Conservation (phyloP, 306 rosid species). For the Vachellia pachyceras region DNA sequence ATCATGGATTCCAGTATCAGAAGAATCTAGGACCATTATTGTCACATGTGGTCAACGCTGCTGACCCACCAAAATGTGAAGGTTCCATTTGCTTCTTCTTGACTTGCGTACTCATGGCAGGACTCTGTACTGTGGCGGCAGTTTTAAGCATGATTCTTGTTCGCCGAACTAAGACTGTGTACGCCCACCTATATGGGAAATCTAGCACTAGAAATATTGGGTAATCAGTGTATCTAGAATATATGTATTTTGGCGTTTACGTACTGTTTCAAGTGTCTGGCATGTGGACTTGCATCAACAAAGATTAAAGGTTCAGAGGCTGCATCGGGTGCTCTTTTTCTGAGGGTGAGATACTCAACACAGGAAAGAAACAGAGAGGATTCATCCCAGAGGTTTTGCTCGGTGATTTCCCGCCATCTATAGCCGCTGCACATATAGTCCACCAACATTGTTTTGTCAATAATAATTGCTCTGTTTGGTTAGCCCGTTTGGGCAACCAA, state of each 20-base stretch:
- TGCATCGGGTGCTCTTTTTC: constrained; percentile 25
- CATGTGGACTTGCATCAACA: constrained; percentile 25
- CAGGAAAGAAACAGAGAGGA: background rate
- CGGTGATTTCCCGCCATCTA: constrained; percentile 12
- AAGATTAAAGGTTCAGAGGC: constrained; percentile 22
- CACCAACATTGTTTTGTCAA: constrained; percentile 25
- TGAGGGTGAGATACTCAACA: constrained; percentile 21
- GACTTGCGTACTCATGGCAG: constrained; percentile 74
- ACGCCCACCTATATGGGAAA: constrained; percentile 77
- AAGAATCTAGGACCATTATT: constrained; percentile 50
- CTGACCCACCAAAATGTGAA: constrained; percentile 60
- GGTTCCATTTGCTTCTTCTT: constrained; percentile 81
- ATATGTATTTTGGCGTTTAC: constrained; percentile 19
- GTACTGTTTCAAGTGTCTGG: constrained; percentile 4
- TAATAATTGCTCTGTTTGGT: too few species aligned
- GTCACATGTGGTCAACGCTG: constrained; percentile 32
- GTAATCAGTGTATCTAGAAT: constrained; percentile 20
- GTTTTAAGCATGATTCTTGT: constrained; percentile 77
- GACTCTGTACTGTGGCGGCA: constrained; percentile 68
- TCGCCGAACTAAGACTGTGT: constrained; percentile 72
- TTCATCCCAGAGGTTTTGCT: constrained; percentile 13
- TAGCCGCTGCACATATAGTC: background rate
- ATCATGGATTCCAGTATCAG: constrained; percentile 29
- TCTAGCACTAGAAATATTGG: constrained; percentile 36
- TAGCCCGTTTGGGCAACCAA: too few species aligned